Evolutionary conservation across 2,329 filamentous ascomycete species (phyloP).

Genomic region (Aspergillus sp.): DNA sequence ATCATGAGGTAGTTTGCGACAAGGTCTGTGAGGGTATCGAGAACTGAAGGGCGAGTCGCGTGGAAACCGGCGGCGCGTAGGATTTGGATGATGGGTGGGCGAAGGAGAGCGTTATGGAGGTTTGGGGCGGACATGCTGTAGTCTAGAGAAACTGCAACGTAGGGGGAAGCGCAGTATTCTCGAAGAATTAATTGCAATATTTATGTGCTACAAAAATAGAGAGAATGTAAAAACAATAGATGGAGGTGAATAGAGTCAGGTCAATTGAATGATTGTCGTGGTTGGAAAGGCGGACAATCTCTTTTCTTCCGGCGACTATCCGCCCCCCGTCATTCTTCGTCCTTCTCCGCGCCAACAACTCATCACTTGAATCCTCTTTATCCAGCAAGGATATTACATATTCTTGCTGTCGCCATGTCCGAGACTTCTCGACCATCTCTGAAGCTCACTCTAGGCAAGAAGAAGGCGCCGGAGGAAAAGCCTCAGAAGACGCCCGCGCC

Average conservation of each 20-base stretch:
- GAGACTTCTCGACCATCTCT: constrained; percentile 28
- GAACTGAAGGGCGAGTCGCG: constrained; percentile 68
- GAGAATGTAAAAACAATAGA: background rate
- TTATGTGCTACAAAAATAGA: background rate
- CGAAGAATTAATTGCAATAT: background rate
- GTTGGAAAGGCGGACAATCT: constrained; percentile 2
- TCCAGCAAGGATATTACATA: constrained; percentile 7
- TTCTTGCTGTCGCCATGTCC: constrained; percentile 25
- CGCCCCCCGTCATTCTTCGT: background rate
- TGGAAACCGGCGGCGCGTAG: constrained; percentile 88
- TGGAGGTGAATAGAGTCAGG: background rate
- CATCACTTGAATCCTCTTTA: constrained; percentile 1
- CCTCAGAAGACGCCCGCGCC: constrained; percentile 13
- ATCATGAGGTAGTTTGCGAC: constrained; percentile 72
- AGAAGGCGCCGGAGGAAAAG: constrained; percentile 23
- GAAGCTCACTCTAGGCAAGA: constrained; percentile 38
- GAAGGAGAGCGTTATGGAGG: constrained; percentile 70
- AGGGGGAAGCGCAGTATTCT: background rate
- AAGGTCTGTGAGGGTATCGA: constrained; percentile 83
- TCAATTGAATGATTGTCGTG: constrained; percentile 1
- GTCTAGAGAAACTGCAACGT: too few relatives aligned
- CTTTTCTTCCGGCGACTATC: constrained; percentile 4
- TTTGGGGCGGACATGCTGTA: constrained; percentile 41
- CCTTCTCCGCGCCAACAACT: background rate
- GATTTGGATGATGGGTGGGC: constrained; percentile 82